Conservation (phyloP, 768 basidiomycete species). For the Trametopsis cervina region DNA sequence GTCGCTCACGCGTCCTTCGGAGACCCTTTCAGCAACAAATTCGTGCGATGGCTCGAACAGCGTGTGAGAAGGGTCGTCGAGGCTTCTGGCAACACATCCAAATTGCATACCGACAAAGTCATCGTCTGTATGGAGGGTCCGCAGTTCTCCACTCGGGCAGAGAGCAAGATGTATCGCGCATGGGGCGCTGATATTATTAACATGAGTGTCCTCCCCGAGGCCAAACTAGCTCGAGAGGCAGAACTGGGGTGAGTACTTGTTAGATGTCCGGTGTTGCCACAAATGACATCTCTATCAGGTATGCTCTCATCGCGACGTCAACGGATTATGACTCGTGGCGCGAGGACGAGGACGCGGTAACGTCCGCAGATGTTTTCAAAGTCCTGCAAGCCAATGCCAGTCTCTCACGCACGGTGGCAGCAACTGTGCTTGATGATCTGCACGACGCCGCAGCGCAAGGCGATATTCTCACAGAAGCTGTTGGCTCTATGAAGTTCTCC, state of each 20-base stretch:
- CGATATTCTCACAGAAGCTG: conserved; percentile 58
- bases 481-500: conserved; percentile 77
- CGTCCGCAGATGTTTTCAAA: conserved; percentile 86
- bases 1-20: conserved; percentile 95
- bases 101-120: conserved; percentile 75
- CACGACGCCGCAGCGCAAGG: conserved; percentile 49
- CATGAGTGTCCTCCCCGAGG: conserved; percentile 95
- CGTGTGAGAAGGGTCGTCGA: conserved; percentile 59
- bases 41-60: conserved; percentile 59
- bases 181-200: conserved; percentile 95
- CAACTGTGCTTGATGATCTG: conserved; percentile 61
- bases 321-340: conserved; percentile 98
- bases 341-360: conserved; percentile 71
- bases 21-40: conserved; percentile 72
- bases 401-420: conserved; percentile 74
- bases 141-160: conserved; percentile 97
- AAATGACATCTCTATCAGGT: conserved; percentile 39
- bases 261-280: neutral
- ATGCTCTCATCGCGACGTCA: conserved; percentile 82
- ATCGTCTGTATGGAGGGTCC: conserved; percentile 97
- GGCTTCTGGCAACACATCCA: conserved; percentile 48
- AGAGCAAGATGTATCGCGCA: conserved; percentile 87
- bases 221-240: conserved; percentile 94
- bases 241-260: conserved; percentile 67
- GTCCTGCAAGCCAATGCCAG: conserved; percentile 82